Conservation (phyloP, 352 stramenopile species). For the Pythium rhizo-oryzae region DNA sequence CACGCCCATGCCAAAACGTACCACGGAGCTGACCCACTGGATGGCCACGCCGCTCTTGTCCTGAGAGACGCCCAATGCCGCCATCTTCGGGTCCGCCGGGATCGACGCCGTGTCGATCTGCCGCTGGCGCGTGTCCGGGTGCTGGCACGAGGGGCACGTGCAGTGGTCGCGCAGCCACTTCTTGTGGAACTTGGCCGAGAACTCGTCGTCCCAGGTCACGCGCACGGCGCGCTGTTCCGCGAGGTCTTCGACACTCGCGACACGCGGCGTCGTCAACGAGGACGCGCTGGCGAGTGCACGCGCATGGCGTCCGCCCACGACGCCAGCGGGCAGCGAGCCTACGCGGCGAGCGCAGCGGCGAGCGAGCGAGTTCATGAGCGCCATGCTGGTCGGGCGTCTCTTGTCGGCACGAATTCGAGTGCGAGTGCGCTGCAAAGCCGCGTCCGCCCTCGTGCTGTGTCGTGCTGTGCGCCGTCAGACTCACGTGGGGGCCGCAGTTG, state of each 20-base stretch:
- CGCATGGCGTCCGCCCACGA: neutral
- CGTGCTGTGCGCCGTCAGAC: conserved; percentile 10
- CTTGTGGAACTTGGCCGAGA: conserved; percentile 81
- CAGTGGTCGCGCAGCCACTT: conserved; percentile 88
- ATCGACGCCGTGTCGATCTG: conserved; percentile 85
- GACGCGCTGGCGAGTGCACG: conserved; percentile 5
- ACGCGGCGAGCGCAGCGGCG: neutral
- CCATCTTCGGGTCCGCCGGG: conserved; percentile 47
- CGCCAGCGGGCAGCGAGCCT: neutral
- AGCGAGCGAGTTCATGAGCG: conserved; percentile 3
- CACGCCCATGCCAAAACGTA: conserved; percentile 27
- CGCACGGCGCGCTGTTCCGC: conserved; percentile 48
- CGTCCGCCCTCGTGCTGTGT: too few relatives aligned
- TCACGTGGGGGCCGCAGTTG: conserved; percentile 23
- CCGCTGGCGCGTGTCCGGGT: conserved; percentile 74
- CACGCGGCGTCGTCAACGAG: conserved; percentile 1
- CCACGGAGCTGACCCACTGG: conserved; percentile 58
- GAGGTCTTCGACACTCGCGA: conserved; percentile 50
- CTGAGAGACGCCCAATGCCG: conserved; percentile 37
- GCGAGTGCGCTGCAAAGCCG: conserved; percentile 10
- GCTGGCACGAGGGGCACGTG: conserved; percentile 61
- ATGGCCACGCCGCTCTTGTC: conserved; percentile 46
- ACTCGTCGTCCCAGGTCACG: conserved; percentile 79
- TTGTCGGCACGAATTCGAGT: neutral
- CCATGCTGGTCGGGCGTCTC: neutral